Evolutionary conservation across 768 basidiomycete species (phyloP).

Genomic region (Tricholoma hemisulphureum): DNA sequence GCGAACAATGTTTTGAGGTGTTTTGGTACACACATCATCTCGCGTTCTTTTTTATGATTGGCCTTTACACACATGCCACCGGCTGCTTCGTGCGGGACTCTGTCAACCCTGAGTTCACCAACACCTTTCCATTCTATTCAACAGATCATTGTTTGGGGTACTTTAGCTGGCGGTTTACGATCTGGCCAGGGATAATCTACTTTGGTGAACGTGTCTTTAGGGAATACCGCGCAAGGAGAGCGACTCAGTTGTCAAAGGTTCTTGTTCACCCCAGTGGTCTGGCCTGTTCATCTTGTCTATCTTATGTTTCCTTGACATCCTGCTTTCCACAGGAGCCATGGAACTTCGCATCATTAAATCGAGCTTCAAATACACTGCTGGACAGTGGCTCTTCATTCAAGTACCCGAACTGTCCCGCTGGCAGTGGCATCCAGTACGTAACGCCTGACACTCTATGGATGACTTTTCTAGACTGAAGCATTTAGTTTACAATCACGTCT

Average conservation of each 20-base stretch:
- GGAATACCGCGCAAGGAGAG: constrained; percentile 74
- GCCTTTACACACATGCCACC: constrained; percentile 84
- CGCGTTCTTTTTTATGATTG: constrained; percentile 92
- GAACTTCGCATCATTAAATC: constrained; percentile 91
- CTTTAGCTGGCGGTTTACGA: constrained; percentile 84
- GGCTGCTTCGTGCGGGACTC: constrained; percentile 94
- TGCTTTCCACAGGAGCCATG: constrained; percentile 65
- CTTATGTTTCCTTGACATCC: constrained; percentile 2
- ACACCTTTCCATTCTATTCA: constrained; percentile 83
- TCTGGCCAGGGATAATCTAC: constrained; percentile 91
- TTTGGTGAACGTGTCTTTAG: constrained; percentile 84
- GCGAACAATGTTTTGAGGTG: constrained; percentile 86
- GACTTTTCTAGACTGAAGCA: constrained; percentile 4
- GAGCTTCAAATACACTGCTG: constrained; percentile 86
- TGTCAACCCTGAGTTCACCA: constrained; percentile 65
- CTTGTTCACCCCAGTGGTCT: constrained; percentile 85
- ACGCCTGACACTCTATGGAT: neutral
- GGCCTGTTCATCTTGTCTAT: constrained; percentile 17
- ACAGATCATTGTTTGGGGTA: constrained; percentile 90
- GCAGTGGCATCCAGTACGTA: constrained; percentile 94
- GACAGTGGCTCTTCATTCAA: constrained; percentile 90
- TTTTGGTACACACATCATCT: constrained; percentile 98
- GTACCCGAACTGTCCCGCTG: constrained; percentile 79
- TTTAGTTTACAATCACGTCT: constrained; percentile 92
- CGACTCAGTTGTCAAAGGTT: constrained; percentile 81